Evolutionary conservation across 2,329 filamentous ascomycete genomes (phyloP).

Genomic region (Pseudofabraea citricarpa): DNA sequence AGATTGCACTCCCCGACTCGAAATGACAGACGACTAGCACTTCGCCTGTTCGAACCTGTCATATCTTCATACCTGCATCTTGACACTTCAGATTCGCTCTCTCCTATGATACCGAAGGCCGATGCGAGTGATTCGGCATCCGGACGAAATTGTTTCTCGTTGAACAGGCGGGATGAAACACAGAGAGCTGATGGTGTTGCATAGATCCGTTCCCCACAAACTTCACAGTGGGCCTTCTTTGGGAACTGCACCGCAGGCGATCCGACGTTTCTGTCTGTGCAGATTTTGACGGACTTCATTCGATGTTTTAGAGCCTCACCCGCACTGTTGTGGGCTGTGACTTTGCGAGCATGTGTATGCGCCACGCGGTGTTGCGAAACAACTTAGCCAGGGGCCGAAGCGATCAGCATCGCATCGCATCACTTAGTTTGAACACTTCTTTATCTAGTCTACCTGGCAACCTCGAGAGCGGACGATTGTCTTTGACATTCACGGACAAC

Average conservation of each 20-base stretch:
- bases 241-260: background rate
- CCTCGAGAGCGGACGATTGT: background rate
- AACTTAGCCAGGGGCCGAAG: background rate
- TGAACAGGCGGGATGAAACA: background rate
- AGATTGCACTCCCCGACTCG: no score
- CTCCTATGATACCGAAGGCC: background rate
- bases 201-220: background rate
- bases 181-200: background rate
- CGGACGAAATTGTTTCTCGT: background rate
- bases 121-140: background rate
- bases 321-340: background rate
- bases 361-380: background rate
- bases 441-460: no score
- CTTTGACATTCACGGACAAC: background rate
- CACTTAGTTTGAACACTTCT: background rate
- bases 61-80: no score
- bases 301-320: background rate
- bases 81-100: no score
- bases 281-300: background rate
- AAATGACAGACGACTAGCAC: no score
- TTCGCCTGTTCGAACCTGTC: no score
- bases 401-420: constrained; percentile 8
- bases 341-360: background rate
- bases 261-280: background rate
- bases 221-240: background rate